These are phyloP conservation scores for Ogataea kodamae DNA, from an alignment of 805 yeast species.

Conservation along the genomic window DNA sequence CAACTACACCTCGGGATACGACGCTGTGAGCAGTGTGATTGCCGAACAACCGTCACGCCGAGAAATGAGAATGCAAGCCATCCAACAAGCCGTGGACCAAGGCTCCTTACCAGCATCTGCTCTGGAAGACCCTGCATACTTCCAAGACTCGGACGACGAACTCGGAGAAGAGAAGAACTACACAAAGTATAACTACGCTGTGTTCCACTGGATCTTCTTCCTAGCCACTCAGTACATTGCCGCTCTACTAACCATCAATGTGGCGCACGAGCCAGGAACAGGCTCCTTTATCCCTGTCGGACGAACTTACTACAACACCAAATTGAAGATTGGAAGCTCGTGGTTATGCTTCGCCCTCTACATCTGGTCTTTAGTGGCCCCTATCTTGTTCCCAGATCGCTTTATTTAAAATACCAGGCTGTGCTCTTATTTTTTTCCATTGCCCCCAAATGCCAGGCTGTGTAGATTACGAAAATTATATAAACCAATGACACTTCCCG, in stretches of 20 bases:
- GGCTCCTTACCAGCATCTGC: slow-evolving; percentile 96
- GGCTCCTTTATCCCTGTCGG: slow-evolving; percentile 97
- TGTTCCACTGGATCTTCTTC: slow-evolving; percentile 89
- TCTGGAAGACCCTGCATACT: slow-evolving; percentile 65
- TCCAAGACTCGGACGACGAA: slow-evolving; percentile 40
- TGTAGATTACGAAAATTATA: slow-evolving; percentile 6
- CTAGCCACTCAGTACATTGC: slow-evolving; percentile 97
- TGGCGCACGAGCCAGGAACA: slow-evolving; percentile 73
- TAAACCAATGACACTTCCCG: slow-evolving; percentile 9
- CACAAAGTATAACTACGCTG: slow-evolving; percentile 78
- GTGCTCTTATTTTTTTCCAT: too few relatives aligned
- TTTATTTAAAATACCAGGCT: slow-evolving; percentile 38
- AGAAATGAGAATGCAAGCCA: slow-evolving; percentile 81
- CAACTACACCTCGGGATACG: slow-evolving; percentile 30
- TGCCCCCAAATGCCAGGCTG: too few relatives aligned
- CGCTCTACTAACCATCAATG: slow-evolving; percentile 87
- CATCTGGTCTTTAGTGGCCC: slow-evolving; percentile 90
- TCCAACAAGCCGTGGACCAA: slow-evolving; percentile 91
- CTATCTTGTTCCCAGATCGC: slow-evolving; percentile 85
- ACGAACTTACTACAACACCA: slow-evolving; percentile 88
- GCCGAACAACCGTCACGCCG: slow-evolving; percentile 53
- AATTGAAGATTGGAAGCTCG: slow-evolving; percentile 90
- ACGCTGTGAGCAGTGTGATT: slow-evolving; percentile 39
- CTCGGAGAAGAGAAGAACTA: slow-evolving; percentile 57
- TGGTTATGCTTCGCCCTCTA: slow-evolving; percentile 88